These are phyloP conservation scores for Pleurotus platypus DNA, from an alignment of 768 basidiomycete species.

Conservation along the genomic window DNA sequence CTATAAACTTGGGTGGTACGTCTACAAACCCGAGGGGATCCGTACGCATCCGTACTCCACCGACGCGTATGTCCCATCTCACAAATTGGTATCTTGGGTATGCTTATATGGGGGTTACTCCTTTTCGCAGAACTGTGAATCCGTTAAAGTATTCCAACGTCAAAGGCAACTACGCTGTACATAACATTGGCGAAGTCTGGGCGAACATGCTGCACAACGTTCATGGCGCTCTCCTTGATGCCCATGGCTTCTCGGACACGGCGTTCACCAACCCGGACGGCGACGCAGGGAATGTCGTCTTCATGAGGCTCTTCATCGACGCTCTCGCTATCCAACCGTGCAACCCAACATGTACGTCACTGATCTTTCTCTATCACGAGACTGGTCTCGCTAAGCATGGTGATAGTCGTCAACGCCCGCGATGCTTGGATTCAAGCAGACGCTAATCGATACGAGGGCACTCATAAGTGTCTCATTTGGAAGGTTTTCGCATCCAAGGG, in stretches of 20 bases:
- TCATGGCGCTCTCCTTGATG: conserved; percentile 32
- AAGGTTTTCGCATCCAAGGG: conserved; percentile 47
- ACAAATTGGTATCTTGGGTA: too few species aligned
- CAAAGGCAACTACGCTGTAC: conserved; percentile 28
- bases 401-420: conserved; percentile 38
- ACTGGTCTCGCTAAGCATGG: not conserved
- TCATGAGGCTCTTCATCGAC: conserved; percentile 48
- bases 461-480: conserved; percentile 41
- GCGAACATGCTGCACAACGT: conserved; percentile 43
- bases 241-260: conserved; percentile 30
- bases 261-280: conserved; percentile 37
- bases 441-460: conserved; percentile 38
- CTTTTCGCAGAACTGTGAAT: conserved; percentile 21
- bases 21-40: conserved; percentile 33
- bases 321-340: conserved; percentile 46
- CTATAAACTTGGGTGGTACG: conserved; percentile 20
- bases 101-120: too few species aligned
- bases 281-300: conserved; percentile 45
- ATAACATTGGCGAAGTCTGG: conserved; percentile 57
- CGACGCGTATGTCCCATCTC: conserved; percentile 21
- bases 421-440: conserved; percentile 54
- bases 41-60: conserved; percentile 46
- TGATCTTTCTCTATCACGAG: not conserved
- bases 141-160: conserved; percentile 32
- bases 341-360: conserved; percentile 44